Base-by-base conservation (phyloP, 257 asterid species). In the Orobanche coerulescens region DNA sequence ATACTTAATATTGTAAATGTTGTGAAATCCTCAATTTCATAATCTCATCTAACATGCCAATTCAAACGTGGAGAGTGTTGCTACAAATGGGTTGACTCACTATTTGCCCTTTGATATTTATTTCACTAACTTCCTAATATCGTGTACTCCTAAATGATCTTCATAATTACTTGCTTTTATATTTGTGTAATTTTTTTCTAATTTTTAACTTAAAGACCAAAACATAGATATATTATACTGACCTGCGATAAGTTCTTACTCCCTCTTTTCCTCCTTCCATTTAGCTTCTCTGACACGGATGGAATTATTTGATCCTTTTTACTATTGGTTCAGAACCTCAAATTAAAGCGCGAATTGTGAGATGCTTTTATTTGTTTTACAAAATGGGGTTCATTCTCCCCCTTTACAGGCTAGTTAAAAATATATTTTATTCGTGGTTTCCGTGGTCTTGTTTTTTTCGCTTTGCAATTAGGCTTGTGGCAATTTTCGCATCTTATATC, bases 381-480 rank as follows among this genome's bases (percentile, higher is more conserved):
- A 39, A 14, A 44, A 25, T 18, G 23, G 37, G 52, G 52, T 28
- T 2, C n/a, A 30, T 46, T 20, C 20, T 42, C 52, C 19, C 11
- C 20, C 39, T 20, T 12, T 58, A 22, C 50, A 5, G 59, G 61
- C 36, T 49, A 13, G 19, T 33, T 53, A 39, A 53, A 39, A 25
- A 10, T 39, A 31, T 33, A n/a, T 39, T 34, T 39, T 18, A 46
- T 44, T 64, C 25, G 2, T 39, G 44, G 44, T n/a, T 47, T 47
- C 4, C 20, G 15, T 47, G 2, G 26, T 47, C 54, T 30, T 40
- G 42, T 15, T 43, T 62, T 43, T 55, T 23, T 26, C 5, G 34
- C 48, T 54, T 49, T 51, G 62, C 40, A 13, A 40, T 53, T 51
- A 65, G 36, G 47, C 28, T 30, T 66, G 58, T 43, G 25, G 31